Evolutionary conservation across 2,329 filamentous ascomycete genomes (phyloP).

Genomic region (Aureobasidium musti): DNA sequence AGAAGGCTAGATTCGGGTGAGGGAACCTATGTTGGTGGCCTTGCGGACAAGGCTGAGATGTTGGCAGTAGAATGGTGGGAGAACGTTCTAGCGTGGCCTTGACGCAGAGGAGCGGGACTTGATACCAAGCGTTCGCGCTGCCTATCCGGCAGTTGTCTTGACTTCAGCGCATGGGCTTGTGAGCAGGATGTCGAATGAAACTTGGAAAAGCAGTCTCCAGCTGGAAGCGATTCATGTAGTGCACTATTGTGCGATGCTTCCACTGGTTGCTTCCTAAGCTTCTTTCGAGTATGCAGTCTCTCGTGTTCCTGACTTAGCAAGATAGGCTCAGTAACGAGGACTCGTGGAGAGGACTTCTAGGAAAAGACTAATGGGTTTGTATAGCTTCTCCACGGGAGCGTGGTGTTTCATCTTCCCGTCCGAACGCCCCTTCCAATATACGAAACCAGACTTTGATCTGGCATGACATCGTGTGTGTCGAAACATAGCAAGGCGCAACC

Average conservation of each 20-base stretch:
- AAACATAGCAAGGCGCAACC: neutral
- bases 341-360: neutral
- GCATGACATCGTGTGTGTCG: conserved; percentile 2
- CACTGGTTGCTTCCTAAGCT: neutral
- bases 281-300: neutral
- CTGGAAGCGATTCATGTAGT: neutral
- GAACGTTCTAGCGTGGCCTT: conserved; percentile 25
- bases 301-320: neutral
- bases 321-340: neutral
- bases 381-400: neutral
- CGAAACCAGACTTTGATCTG: neutral
- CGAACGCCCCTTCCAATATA: neutral
- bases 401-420: conserved; percentile 16
- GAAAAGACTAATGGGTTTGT: neutral
- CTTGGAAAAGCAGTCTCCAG: neutral
- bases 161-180: too few relatives aligned
- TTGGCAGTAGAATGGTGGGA: conserved; percentile 14
- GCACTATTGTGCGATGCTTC: neutral
- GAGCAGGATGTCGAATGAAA: neutral
- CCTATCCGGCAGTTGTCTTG: neutral
- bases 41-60: conserved; percentile 2
- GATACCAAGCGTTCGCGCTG: neutral
- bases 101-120: neutral
- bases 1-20: neutral
- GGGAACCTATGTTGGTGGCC: neutral